Evolutionary conservation across 768 basidiomycete species (phyloP).

Genomic region (Russula sp.): DNA sequence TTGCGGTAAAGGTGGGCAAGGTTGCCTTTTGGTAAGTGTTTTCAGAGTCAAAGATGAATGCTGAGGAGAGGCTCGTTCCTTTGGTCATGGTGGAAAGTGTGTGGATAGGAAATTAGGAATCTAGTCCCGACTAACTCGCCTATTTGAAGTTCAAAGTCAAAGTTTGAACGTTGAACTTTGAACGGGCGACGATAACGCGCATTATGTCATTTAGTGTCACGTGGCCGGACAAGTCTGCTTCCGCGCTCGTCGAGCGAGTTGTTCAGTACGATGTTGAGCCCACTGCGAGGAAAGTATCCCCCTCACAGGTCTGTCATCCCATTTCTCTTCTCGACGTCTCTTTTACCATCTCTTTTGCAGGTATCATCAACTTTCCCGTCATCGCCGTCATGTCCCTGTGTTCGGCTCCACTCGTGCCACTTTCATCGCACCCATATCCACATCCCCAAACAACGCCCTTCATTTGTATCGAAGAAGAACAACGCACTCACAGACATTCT

Average conservation of each 20-base stretch:
- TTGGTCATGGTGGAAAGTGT: constrained; percentile 10
- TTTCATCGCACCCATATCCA: not conserved
- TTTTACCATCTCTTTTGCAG: constrained; percentile 8
- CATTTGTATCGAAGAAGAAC: not conserved
- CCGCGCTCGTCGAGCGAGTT: not conserved
- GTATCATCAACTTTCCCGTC: constrained; percentile 9
- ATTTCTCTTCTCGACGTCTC: too few species aligned
- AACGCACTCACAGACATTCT: not conserved
- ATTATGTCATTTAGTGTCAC: not conserved
- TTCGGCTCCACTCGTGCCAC: not conserved
- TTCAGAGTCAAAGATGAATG: constrained; percentile 22
- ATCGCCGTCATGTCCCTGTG: not conserved
- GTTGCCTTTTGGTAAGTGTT: constrained; percentile 25
- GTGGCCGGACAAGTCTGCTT: not conserved
- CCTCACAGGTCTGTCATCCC: constrained; percentile 39
- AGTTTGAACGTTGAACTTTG: not conserved
- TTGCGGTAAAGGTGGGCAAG: constrained; percentile 28
- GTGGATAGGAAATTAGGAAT: too few species aligned
- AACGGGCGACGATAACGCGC: not conserved
- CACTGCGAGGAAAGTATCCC: constrained; percentile 40
- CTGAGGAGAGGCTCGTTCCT: constrained; percentile 18
- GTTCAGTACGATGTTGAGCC: constrained; percentile 39
- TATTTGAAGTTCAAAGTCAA: too few species aligned
- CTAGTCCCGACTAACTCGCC: not conserved
- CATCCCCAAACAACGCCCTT: constrained; percentile 1